Conservation (phyloP, 805 yeast species). For the Pichia exigua region DNA sequence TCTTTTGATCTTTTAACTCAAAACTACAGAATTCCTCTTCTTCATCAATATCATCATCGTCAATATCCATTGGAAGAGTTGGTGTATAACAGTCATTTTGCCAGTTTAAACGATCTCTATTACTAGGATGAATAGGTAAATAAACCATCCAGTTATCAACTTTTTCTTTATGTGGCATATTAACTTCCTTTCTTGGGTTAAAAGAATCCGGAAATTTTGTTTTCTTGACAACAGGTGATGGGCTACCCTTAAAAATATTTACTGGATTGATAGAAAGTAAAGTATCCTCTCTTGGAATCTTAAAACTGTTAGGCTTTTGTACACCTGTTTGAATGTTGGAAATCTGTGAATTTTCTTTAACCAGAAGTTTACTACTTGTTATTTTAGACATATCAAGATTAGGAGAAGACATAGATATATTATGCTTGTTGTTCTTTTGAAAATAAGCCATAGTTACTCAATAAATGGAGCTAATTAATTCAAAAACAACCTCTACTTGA, state of each 20-base stretch:
- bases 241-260: not conserved
- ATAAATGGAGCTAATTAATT: not conserved
- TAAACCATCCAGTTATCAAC: conserved; percentile 55
- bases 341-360: not conserved
- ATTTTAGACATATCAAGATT: not conserved
- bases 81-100: conserved; percentile 45
- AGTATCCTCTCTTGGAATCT: not conserved
- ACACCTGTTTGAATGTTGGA: not conserved
- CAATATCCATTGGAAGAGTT: conserved; percentile 24
- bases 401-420: not conserved
- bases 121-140: conserved; percentile 39
- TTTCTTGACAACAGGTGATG: not conserved
- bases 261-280: not conserved
- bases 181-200: conserved; percentile 53
- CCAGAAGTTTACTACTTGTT: not conserved
- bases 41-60: conserved; percentile 10
- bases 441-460: not conserved
- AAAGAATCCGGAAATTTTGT: conserved; percentile 38
- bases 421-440: not conserved
- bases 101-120: conserved; percentile 22
- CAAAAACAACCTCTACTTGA: not conserved
- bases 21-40: conserved; percentile 13
- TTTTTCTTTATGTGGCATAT: conserved; percentile 62
- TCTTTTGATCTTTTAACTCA: conserved; percentile 28
- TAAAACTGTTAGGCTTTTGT: not conserved